Evolutionary conservation across 2,329 filamentous ascomycete genomes (phyloP), one percentile per base, ranked within the genome.

Genomic region (Neofusicoccum sp.): DNA sequence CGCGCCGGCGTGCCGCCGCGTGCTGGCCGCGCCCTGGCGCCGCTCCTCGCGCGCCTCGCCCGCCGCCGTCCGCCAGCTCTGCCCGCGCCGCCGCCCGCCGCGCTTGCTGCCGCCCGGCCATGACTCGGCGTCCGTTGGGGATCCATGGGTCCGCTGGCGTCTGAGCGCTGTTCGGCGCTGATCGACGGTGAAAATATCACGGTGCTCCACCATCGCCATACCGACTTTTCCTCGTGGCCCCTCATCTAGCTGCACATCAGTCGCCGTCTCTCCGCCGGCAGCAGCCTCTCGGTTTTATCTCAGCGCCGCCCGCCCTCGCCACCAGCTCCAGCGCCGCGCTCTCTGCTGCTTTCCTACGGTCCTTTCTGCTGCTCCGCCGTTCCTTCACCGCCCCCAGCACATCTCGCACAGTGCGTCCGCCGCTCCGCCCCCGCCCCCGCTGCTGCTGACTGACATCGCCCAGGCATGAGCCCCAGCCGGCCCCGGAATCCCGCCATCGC

Each of bases 201-300:
- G n/a, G n/a, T 20, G 56, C 56, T 59, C 45, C 57, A 59, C 57
- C 57, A 49, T 41, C 34, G 57, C 43, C 44, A 59, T 48, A 58
- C 44, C 34, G 45, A 40, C 40, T 59, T 59, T 48, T 59, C 36
- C 30, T 16, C 56, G 43, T 48, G 56, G 56, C 33, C 56, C 56
- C 28, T 45, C 16, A 12, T 45, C n/a, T n/a, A 20, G 44, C 36
- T 51, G 57, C 57, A 34, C 45, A 59, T 59, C 57, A 59, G 36
- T 12, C 26, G 51, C 24, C 51, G 20, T 54, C 49, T 54, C 43
- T 54, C 41, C 43, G 41, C 36, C 43, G 36, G 44, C 8, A 36
- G 26, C 6, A 54, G 51, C 51, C 51, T 31, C 36, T 41, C 28
- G 45, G 36, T 41, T 24, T n/a, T 30, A 59, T 26, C 20, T 34